Evolutionary conservation across 768 basidiomycete genomes (phyloP).

Genomic region (Boletus rufocinnamomeus): DNA sequence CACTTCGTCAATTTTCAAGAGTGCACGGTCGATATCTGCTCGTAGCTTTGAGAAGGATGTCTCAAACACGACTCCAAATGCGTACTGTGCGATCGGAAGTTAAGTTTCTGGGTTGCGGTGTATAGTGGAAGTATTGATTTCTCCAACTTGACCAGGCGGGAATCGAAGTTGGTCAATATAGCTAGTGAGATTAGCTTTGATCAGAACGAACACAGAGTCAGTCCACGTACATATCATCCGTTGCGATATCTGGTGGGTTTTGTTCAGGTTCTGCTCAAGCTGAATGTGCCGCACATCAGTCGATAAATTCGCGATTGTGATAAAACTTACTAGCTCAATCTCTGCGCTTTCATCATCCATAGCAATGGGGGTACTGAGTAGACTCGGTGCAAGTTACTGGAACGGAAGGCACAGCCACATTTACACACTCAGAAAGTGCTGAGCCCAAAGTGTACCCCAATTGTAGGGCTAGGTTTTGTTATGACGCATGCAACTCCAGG

Average conservation of each 20-base stretch:
- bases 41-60: not conserved
- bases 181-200: slow-evolving; percentile 49
- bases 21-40: slow-evolving; percentile 77
- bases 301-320: not conserved
- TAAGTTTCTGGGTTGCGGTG: slow-evolving; percentile 72
- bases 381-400: not conserved
- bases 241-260: slow-evolving; percentile 81
- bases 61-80: slow-evolving; percentile 3
- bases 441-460: not conserved
- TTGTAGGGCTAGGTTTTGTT: slow-evolving; percentile 2
- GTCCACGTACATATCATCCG: slow-evolving; percentile 74
- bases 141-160: slow-evolving; percentile 77
- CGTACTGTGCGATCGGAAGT: slow-evolving; percentile 71
- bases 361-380: not conserved
- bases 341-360: slow-evolving; percentile 34
- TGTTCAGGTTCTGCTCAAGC: slow-evolving; percentile 88
- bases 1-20: slow-evolving; percentile 77
- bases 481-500: too few species aligned
- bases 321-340: slow-evolving; percentile 22
- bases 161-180: slow-evolving; percentile 82
- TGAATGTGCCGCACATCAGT: slow-evolving; percentile 26
- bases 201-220: slow-evolving; percentile 2
- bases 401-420: not conserved
- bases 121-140: slow-evolving; percentile 87
- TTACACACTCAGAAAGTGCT: not conserved